Conservation (phyloP, 2,329 filamentous ascomycete genomes). For the Hymenoscyphus fraxineus region DNA sequence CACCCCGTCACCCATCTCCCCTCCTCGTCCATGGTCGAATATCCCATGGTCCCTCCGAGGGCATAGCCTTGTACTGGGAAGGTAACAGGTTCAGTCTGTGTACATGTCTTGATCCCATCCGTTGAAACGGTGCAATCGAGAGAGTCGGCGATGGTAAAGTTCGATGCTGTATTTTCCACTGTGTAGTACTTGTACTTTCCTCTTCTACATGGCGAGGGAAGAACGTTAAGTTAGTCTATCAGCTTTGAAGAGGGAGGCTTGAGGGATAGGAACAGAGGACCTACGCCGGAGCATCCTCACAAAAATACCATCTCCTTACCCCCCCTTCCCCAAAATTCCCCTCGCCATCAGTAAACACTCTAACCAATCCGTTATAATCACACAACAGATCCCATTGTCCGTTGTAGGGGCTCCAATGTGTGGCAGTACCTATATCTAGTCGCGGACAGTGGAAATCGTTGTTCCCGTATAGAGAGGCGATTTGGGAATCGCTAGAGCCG, state of each 20-base stretch:
- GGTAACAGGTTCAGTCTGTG: background rate
- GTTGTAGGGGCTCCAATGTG: background rate
- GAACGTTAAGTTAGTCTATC: too few species aligned
- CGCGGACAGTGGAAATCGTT: background rate
- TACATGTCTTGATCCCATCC: background rate
- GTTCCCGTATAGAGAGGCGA: background rate
- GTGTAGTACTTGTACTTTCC: slow-evolving; percentile 4
- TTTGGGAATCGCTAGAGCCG: background rate
- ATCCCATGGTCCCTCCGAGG: background rate
- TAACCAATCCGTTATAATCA: background rate
- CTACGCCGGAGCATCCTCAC: slow-evolving; percentile 1
- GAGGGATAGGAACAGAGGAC: background rate
- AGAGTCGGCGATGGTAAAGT: background rate
- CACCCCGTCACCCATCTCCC: background rate
- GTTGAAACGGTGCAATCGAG: background rate
- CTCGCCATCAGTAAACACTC: background rate
- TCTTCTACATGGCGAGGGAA: background rate
- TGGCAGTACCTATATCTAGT: background rate
- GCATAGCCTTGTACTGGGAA: background rate
- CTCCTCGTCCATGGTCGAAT: background rate
- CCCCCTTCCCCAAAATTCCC: background rate
- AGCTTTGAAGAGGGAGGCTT: background rate
- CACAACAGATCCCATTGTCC: background rate
- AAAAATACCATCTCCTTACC: background rate
- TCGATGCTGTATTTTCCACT: background rate